phyloP scores from a whole-genome alignment of 179 eudicot species.

The Beta corolliflora region DNA sequence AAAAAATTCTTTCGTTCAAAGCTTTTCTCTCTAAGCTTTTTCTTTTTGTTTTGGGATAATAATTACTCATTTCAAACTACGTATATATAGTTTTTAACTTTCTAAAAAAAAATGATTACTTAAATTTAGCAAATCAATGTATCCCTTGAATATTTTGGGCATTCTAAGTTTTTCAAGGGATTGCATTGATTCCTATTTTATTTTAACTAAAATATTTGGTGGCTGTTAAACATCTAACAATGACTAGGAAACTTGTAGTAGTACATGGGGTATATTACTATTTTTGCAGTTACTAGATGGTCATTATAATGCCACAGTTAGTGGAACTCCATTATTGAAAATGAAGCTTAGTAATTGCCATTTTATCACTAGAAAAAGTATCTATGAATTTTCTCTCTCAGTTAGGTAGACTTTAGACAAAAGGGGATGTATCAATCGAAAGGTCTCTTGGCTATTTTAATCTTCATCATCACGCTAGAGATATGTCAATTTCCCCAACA shows the following conservation, averaged over 20 bases:
- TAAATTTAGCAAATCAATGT: no score
- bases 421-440: conserved; percentile 19
- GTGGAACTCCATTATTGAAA: conserved; percentile 31
- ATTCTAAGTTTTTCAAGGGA: no score
- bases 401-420: conserved; percentile 30
- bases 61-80: no score
- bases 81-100: no score
- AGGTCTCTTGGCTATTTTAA: conserved; percentile 22
- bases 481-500: conserved; percentile 14
- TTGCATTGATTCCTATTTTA: no score
- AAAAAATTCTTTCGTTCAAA: no score
- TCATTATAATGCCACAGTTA: neutral
- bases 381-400: conserved; percentile 16
- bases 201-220: no score
- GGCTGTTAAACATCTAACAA: no score
- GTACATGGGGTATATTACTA: neutral
- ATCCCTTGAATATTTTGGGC: no score
- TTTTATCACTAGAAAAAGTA: conserved; percentile 13
- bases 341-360: conserved; percentile 13
- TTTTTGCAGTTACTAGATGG: neutral
- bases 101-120: no score
- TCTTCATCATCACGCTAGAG: conserved; percentile 14
- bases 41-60: no score
- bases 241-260: conserved; percentile 2
- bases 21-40: no score